Conservation (phyloP, 1,284 basidiomycete genomes). For the Ceratobasidium sp. region DNA sequence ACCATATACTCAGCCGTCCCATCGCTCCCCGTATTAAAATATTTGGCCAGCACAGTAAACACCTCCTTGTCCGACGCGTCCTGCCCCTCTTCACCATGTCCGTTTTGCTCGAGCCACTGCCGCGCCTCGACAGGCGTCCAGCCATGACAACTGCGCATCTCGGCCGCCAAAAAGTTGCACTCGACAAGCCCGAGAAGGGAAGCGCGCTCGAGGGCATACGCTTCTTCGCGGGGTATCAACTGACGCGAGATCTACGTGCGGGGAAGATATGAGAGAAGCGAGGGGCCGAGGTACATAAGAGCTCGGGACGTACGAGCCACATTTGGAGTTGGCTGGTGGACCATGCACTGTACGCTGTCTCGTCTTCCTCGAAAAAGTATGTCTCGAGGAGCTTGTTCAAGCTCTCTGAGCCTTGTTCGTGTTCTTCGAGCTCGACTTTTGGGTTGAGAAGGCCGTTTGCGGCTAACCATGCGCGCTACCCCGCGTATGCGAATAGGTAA, state of each 20-base stretch:
- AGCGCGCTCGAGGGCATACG: neutral
- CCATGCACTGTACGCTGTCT: slow-evolving; percentile 19
- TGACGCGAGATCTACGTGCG: slow-evolving; percentile 8
- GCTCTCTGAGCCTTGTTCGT: slow-evolving; percentile 17
- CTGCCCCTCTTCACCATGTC: slow-evolving; percentile 21
- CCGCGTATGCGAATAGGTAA: neutral
- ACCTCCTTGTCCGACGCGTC: neutral
- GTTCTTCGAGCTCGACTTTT: slow-evolving; percentile 13
- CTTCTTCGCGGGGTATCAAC: slow-evolving; percentile 7
- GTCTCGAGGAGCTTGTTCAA: slow-evolving; percentile 20
- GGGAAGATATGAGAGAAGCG: neutral
- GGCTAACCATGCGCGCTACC: slow-evolving; percentile 21
- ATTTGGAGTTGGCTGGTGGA: neutral
- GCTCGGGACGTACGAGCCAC: slow-evolving; percentile 37
- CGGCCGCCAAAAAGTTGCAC: neutral
- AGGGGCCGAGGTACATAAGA: no score
- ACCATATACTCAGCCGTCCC: slow-evolving; percentile 22
- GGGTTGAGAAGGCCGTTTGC: slow-evolving; percentile 28
- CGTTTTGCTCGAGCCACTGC: slow-evolving; percentile 11
- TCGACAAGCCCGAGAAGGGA: neutral
- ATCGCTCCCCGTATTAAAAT: slow-evolving; percentile 21
- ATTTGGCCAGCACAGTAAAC: slow-evolving; percentile 19
- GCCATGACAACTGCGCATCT: slow-evolving; percentile 31
- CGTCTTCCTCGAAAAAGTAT: slow-evolving; percentile 26
- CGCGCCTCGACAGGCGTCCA: slow-evolving; percentile 21